Conservation (phyloP, 108 stramenopile genomes). For the Mayamaea pseudoterrestris region DNA sequence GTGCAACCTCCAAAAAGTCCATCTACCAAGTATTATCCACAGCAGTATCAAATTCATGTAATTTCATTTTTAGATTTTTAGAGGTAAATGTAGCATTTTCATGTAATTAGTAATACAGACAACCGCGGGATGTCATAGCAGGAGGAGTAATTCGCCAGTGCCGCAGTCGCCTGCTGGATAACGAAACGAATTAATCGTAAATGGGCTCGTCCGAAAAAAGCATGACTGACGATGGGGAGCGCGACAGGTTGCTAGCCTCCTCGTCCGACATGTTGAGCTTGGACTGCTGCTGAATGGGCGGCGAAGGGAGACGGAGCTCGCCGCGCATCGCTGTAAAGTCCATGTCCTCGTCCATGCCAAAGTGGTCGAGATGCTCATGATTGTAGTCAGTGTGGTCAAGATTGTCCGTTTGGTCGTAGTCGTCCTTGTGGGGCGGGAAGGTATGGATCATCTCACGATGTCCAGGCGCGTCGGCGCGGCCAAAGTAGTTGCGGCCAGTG, state of each 20-base stretch:
- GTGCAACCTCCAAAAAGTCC: too few species aligned
- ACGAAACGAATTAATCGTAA: constrained; percentile 2
- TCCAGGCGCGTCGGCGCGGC: constrained; percentile 43
- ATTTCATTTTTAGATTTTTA: too few species aligned
- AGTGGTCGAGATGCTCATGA: constrained; percentile 29
- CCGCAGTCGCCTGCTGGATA: too few species aligned
- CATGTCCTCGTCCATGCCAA: constrained; percentile 35
- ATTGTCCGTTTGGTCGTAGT: too few species aligned
- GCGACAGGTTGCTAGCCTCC: constrained; percentile 36
- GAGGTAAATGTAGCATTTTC: too few species aligned
- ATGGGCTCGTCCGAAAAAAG: constrained; percentile 32
- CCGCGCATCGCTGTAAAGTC: constrained; percentile 17
- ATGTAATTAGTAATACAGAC: too few species aligned
- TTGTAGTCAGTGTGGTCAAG: constrained; percentile 7
- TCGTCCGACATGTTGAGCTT: constrained; percentile 9
- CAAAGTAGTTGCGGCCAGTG: constrained; percentile 51
- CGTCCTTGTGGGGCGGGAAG: neutral
- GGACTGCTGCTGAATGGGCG: constrained; percentile 1
- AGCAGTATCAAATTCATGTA: too few species aligned
- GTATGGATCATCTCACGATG: constrained; percentile 3
- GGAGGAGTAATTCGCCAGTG: too few species aligned
- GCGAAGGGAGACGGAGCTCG: constrained; percentile 3
- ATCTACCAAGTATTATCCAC: too few species aligned
- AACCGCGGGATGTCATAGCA: too few species aligned
- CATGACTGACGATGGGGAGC: constrained; percentile 52